Percentiles rank a stretch among this genome's conserved stretches.
These are phyloP conservation scores for Phialophora macrospora DNA, from an alignment of 2,329 filamentous ascomycete genomes.

Conservation along the genomic window DNA sequence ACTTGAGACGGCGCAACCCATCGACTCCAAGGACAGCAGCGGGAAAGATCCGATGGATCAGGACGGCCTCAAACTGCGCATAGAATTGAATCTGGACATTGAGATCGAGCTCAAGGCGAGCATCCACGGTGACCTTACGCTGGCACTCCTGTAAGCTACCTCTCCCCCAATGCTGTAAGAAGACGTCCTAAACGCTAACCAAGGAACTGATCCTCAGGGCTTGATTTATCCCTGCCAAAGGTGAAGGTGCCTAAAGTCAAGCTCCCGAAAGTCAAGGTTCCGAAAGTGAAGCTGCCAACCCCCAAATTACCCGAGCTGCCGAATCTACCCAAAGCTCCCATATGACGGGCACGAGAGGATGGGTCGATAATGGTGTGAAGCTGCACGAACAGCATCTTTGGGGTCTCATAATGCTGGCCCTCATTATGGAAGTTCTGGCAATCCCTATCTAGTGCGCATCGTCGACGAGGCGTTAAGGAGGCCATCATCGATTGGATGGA, in stretches of 20 bases:
- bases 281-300: conserved; percentile 28
- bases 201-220: conserved; percentile 37
- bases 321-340: conserved; percentile 21
- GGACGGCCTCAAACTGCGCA: conserved; percentile 63
- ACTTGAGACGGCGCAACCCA: conserved; percentile 47
- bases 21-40: conserved; percentile 53
- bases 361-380: background rate
- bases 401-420: background rate
- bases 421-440: conserved; percentile 7
- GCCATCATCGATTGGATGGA: background rate
- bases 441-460: conserved; percentile 6
- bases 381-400: conserved; percentile 3
- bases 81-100: conserved; percentile 80
- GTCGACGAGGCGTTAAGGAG: conserved; percentile 16
- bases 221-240: conserved; percentile 35
- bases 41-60: conserved; percentile 48
- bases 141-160: conserved; percentile 72
- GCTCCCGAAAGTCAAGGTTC: conserved; percentile 14
- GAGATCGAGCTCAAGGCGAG: conserved; percentile 85
- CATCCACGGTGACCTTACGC: conserved; percentile 81
- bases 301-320: conserved; percentile 25
- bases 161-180: background rate
- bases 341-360: conserved; percentile 19
- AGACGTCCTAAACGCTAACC: conserved; percentile 33
- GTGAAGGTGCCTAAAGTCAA: conserved; percentile 33